Conservation (phyloP, 148 eudicot species). For the Chenopodium suecicum region DNA sequence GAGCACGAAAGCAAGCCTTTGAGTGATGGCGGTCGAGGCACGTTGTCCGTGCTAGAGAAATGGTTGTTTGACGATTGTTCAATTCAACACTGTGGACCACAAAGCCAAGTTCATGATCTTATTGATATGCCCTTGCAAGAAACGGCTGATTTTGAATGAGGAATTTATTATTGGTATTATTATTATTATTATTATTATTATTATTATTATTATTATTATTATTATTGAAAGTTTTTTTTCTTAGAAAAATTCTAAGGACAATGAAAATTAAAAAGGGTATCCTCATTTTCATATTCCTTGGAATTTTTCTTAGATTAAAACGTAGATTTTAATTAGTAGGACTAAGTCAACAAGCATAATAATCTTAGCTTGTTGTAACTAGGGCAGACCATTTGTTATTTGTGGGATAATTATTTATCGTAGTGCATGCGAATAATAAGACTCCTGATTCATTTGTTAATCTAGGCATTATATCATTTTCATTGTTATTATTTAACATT, state of each 20-base stretch:
- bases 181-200: too few relatives aligned
- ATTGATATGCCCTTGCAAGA: constrained; percentile 35
- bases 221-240: background rate
- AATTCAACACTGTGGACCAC: constrained; percentile 15
- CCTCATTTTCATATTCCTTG: constrained; percentile 30
- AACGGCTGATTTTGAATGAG: constrained; percentile 25
- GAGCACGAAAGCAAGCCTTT: constrained; percentile 33
- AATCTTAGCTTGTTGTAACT: constrained; percentile 4
- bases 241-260: constrained; percentile 23
- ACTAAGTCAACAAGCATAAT: background rate
- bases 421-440: constrained; percentile 17
- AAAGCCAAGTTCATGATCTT: constrained; percentile 27
- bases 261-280: constrained; percentile 25
- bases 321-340: background rate
- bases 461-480: background rate
- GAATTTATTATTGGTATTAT: background rate
- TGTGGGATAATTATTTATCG: constrained; percentile 3
- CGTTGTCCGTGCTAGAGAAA: constrained; percentile 33
- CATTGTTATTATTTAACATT: too few relatives aligned
- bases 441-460: background rate
- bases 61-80: constrained; percentile 44
- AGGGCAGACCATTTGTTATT: constrained; percentile 6
- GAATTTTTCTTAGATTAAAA: background rate
- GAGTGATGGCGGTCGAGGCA: constrained; percentile 16
- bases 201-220: too few relatives aligned